Evolutionary conservation across 768 basidiomycete species (phyloP).

Genomic region (Lactarius indigo): DNA sequence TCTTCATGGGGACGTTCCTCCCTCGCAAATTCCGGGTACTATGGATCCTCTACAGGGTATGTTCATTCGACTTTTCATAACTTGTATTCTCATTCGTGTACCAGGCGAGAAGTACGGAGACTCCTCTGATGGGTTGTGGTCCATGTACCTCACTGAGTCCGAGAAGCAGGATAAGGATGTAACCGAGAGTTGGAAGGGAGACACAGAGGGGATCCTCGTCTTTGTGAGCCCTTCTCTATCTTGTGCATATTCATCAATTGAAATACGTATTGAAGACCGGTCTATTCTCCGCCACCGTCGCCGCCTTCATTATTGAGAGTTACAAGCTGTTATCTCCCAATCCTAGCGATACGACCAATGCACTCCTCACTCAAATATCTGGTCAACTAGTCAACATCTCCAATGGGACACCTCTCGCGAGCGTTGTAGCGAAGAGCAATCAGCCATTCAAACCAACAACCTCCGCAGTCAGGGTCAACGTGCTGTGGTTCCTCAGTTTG

Average conservation of each 20-base stretch:
- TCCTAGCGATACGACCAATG: too few species aligned
- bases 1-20: background rate
- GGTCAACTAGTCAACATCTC: background rate
- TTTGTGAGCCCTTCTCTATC: background rate
- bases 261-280: too few species aligned
- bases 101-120: background rate
- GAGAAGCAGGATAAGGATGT: background rate
- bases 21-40: background rate
- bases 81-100: background rate
- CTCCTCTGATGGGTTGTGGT: background rate
- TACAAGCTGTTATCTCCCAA: too few species aligned
- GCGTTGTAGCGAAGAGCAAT: background rate
- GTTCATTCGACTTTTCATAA: background rate
- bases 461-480: background rate
- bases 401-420: too few species aligned
- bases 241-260: background rate
- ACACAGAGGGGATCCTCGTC: background rate
- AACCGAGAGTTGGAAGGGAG: background rate
- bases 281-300: constrained; percentile 2
- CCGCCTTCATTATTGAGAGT: constrained; percentile 4
- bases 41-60: background rate
- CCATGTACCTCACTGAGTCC: background rate
- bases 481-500: too few species aligned
- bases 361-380: constrained; percentile 7
- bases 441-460: background rate